These are phyloP conservation scores for Mortierella sp. DNA, from an alignment of 371 early-diverging fungal species.

Conservation along the genomic window DNA sequence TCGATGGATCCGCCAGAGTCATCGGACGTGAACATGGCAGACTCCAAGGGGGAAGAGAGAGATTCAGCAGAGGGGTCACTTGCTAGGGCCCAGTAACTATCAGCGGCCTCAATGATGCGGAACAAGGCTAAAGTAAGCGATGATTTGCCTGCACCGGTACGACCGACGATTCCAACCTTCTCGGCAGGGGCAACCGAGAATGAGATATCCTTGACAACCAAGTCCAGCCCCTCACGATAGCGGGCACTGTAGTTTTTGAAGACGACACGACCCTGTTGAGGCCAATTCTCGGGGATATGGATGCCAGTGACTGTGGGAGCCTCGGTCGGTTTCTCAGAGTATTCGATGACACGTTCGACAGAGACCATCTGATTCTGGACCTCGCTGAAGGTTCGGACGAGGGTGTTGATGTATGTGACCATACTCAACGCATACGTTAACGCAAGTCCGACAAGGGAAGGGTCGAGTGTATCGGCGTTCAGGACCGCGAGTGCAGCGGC, in stretches of 20 bases:
- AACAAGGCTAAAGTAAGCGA: slow-evolving; percentile 77
- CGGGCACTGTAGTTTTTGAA: slow-evolving; percentile 69
- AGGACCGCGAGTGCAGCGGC: slow-evolving; percentile 30
- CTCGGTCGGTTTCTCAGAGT: slow-evolving; percentile 66
- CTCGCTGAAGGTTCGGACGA: slow-evolving; percentile 58
- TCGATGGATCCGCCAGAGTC: slow-evolving; percentile 66
- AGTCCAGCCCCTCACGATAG: slow-evolving; percentile 74
- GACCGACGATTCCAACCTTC: slow-evolving; percentile 72
- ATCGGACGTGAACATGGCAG: not conserved
- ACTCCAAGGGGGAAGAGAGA: not conserved
- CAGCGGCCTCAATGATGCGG: slow-evolving; percentile 78
- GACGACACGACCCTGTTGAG: slow-evolving; percentile 67
- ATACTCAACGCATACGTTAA: slow-evolving; percentile 72
- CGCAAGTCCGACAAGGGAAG: slow-evolving; percentile 75
- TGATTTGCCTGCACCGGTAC: slow-evolving; percentile 84
- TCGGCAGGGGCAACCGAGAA: slow-evolving; percentile 61
- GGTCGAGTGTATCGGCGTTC: slow-evolving; percentile 56
- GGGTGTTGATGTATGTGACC: slow-evolving; percentile 16
- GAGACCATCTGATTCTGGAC: slow-evolving; percentile 72
- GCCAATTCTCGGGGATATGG: slow-evolving; percentile 60
- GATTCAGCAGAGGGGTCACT: slow-evolving; percentile 20
- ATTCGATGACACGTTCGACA: slow-evolving; percentile 77
- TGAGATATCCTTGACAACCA: slow-evolving; percentile 67
- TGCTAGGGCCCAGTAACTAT: slow-evolving; percentile 33
- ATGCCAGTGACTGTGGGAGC: slow-evolving; percentile 58